Conservation (phyloP, 2,329 filamentous ascomycete genomes). For the Penicillium sp. region DNA sequence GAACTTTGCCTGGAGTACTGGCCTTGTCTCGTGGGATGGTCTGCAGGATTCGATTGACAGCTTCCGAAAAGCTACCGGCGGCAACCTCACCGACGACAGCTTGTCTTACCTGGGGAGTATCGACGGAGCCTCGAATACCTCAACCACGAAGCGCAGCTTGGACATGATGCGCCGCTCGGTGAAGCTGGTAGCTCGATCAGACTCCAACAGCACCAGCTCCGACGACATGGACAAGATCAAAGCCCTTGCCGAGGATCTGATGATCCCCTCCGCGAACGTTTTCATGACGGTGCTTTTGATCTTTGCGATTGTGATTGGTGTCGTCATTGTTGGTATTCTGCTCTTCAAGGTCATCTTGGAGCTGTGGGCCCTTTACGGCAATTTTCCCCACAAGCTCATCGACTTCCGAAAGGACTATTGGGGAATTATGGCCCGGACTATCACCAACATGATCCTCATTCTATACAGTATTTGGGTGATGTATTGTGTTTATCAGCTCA, state of each 20-base stretch:
- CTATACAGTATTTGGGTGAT: constrained; percentile 94
- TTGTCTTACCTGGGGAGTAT: constrained; percentile 72
- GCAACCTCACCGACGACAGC: constrained; percentile 79
- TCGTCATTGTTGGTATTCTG: constrained; percentile 81
- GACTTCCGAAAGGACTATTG: constrained; percentile 96
- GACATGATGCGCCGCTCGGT: constrained; percentile 57
- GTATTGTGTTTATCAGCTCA: constrained; percentile 96
- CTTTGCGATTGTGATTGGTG: constrained; percentile 81
- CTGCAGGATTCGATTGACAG: constrained; percentile 81
- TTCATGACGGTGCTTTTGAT: constrained; percentile 94
- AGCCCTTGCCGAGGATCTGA: constrained; percentile 78
- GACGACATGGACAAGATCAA: constrained; percentile 61
- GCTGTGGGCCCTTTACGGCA: constrained; percentile 84
- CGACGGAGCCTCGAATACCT: constrained; percentile 59
- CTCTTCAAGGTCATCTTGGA: constrained; percentile 91
- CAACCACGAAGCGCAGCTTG: constrained; percentile 58
- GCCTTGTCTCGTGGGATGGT: constrained; percentile 76
- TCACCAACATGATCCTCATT: constrained; percentile 85
- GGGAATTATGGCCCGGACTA: constrained; percentile 83
- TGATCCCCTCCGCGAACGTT: constrained; percentile 83
- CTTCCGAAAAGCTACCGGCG: constrained; percentile 78
- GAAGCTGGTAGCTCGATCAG: constrained; percentile 42
- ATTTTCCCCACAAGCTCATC: constrained; percentile 74
- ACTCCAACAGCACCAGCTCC: constrained; percentile 32
- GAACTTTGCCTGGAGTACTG: constrained; percentile 91